Evolutionary conservation across 805 yeast genomes (phyloP).

Genomic region (Candida khao-thaluensis): DNA sequence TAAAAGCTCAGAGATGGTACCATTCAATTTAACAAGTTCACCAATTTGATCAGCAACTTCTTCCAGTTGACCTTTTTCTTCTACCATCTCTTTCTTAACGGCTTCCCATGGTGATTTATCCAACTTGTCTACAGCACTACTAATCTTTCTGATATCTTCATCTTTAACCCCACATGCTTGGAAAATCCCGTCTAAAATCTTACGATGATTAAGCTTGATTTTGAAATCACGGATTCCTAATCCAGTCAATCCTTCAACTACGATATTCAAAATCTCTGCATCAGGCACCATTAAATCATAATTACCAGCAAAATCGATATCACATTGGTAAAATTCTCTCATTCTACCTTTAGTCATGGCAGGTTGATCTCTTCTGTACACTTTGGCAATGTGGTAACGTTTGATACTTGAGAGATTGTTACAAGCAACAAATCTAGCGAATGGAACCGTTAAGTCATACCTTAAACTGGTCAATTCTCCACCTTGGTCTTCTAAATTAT

Average conservation of each 20-base stretch:
- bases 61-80: constrained; percentile 85
- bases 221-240: constrained; percentile 88
- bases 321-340: constrained; percentile 99
- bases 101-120: constrained; percentile 96
- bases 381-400: constrained; percentile 96
- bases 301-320: constrained; percentile 92
- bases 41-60: constrained; percentile 94
- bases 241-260: constrained; percentile 80
- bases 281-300: constrained; percentile 97
- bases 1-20: constrained; percentile 66
- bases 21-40: constrained; percentile 81
- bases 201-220: constrained; percentile 91
- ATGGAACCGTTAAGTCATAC: constrained; percentile 97
- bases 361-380: constrained; percentile 98
- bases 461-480: constrained; percentile 95
- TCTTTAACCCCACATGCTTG: constrained; percentile 91
- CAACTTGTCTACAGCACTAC: constrained; percentile 94
- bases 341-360: constrained; percentile 99
- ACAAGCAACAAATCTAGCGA: constrained; percentile 96
- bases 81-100: constrained; percentile 88
- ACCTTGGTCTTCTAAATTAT: constrained; percentile 97
- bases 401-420: constrained; percentile 87
- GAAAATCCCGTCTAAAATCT: constrained; percentile 93
- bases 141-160: constrained; percentile 89
- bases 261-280: constrained; percentile 77